phyloP scores from a whole-genome alignment of 805 yeast genomes.

The Metschnikowia continentalis region DNA sequence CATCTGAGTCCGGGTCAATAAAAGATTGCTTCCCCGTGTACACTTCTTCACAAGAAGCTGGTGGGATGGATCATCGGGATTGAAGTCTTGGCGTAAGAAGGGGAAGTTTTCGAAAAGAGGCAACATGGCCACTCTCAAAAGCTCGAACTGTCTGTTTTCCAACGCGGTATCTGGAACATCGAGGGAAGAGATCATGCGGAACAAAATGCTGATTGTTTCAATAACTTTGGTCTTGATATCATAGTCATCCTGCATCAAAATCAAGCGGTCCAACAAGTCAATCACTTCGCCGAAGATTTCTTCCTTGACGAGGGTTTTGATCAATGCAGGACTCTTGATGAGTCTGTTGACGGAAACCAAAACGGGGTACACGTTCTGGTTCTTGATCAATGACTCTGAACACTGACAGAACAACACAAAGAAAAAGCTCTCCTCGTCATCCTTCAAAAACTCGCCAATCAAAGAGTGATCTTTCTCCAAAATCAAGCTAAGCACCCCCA shows the following conservation, averaged over 20 bases:
- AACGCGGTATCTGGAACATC: slow-evolving; percentile 30
- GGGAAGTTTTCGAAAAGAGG: slow-evolving; percentile 61
- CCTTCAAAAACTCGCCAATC: slow-evolving; percentile 47
- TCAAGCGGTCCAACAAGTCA: slow-evolving; percentile 69
- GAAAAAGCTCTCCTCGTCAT: slow-evolving; percentile 61
- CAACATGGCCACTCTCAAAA: slow-evolving; percentile 63
- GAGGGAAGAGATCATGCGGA: slow-evolving; percentile 20
- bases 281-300: slow-evolving; percentile 70
- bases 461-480: slow-evolving; percentile 47
- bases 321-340: slow-evolving; percentile 52
- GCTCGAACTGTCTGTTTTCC: slow-evolving; percentile 49
- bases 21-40: slow-evolving; percentile 35
- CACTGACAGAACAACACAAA: slow-evolving; percentile 82
- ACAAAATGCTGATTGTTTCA: slow-evolving; percentile 29
- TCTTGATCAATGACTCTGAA: slow-evolving; percentile 60
- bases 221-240: slow-evolving; percentile 55
- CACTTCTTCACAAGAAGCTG: slow-evolving; percentile 25
- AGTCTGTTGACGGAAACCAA: slow-evolving; percentile 47
- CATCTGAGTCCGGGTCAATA: slow-evolving; percentile 46
- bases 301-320: slow-evolving; percentile 59
- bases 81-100: slow-evolving; percentile 46
- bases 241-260: slow-evolving; percentile 56
- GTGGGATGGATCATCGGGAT: slow-evolving; percentile 24
- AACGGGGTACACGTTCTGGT: slow-evolving; percentile 46
- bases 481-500: slow-evolving; percentile 68